These are phyloP conservation scores for Spatholobus suberectus DNA, from an alignment of 306 rosid species.

Conservation along the genomic window DNA sequence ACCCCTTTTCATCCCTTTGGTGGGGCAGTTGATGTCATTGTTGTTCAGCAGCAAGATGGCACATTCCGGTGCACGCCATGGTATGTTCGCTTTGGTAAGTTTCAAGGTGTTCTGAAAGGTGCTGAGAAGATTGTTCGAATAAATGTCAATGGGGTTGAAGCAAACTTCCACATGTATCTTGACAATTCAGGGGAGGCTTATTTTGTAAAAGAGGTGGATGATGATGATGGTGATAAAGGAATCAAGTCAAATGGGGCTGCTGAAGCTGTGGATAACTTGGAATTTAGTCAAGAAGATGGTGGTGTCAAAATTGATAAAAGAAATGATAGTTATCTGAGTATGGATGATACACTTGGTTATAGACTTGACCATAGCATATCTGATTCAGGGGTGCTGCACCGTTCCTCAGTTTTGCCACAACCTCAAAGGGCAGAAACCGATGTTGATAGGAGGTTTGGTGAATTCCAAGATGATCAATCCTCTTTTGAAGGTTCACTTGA, in stretches of 20 bases:
- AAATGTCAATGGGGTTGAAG: slow-evolving; percentile 79
- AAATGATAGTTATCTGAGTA: slow-evolving; percentile 15
- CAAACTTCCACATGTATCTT: slow-evolving; percentile 91
- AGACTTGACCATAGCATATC: slow-evolving; percentile 67
- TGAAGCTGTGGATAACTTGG: slow-evolving; percentile 43
- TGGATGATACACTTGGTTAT: slow-evolving; percentile 28
- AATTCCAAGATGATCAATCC: slow-evolving; percentile 71
- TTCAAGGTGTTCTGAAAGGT: slow-evolving; percentile 96
- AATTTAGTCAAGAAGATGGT: slow-evolving; percentile 24
- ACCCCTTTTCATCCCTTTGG: slow-evolving; percentile 98
- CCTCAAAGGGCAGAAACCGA: slow-evolving; percentile 65
- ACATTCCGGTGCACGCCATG: slow-evolving; percentile 89
- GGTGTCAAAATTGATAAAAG: slow-evolving; percentile 39
- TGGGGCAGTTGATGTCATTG: slow-evolving; percentile 96
- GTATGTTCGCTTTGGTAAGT: slow-evolving; percentile 96
- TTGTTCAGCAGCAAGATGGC: slow-evolving; percentile 95
- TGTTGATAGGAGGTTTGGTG: slow-evolving; percentile 65
- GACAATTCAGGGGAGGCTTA: slow-evolving; percentile 97
- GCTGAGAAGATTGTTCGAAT: slow-evolving; percentile 82
- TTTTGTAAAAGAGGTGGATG: slow-evolving; percentile 76
- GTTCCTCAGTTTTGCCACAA: slow-evolving; percentile 36
- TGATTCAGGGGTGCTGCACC: slow-evolving; percentile 62
- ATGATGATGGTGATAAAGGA: slow-evolving; percentile 48
- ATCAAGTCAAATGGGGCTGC: slow-evolving; percentile 48
- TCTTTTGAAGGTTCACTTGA: slow-evolving; percentile 71